These are phyloP conservation scores for Epichloe typhina DNA, from an alignment of 2,329 filamentous ascomycete species.

Conservation along the genomic window DNA sequence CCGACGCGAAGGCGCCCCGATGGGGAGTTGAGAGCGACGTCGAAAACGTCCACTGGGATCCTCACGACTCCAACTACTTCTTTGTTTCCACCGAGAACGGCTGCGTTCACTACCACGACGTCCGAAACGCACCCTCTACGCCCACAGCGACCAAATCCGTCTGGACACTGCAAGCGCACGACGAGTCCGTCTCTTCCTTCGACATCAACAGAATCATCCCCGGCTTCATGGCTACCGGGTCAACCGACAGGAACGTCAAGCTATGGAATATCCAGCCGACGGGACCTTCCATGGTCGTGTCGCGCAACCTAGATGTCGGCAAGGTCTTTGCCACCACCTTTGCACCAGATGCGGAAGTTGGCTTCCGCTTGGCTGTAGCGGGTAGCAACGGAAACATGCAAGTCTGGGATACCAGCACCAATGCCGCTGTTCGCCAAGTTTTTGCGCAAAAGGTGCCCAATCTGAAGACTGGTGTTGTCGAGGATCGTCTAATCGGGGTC, in stretches of 20 bases:
- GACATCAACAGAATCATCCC: constrained; percentile 84
- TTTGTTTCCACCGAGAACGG: constrained; percentile 90
- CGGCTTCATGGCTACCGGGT: constrained; percentile 86
- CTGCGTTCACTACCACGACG: constrained; percentile 83
- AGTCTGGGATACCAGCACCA: constrained; percentile 95
- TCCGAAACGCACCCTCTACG: constrained; percentile 59
- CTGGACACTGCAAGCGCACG: constrained; percentile 93
- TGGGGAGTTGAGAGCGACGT: constrained; percentile 96
- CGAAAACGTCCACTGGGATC: constrained; percentile 85
- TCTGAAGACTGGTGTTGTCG: constrained; percentile 42
- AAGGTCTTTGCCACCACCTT: constrained; percentile 89
- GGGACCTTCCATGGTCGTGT: constrained; percentile 81
- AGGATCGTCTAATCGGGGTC: constrained; percentile 68
- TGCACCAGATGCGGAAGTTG: constrained; percentile 79
- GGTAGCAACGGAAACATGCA: constrained; percentile 88
- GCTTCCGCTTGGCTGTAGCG: constrained; percentile 83
- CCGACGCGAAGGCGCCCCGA: constrained; percentile 64
- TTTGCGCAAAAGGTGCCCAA: constrained; percentile 62
- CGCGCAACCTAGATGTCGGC: constrained; percentile 82
- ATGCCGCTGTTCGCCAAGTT: constrained; percentile 67
- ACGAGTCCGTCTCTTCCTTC: constrained; percentile 81
- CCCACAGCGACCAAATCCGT: constrained; percentile 69
- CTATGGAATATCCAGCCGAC: constrained; percentile 79
- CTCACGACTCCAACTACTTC: constrained; percentile 85
- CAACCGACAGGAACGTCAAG: constrained; percentile 90